Conservation (phyloP, 257 asterid species). For the Coffea canephora region DNA sequence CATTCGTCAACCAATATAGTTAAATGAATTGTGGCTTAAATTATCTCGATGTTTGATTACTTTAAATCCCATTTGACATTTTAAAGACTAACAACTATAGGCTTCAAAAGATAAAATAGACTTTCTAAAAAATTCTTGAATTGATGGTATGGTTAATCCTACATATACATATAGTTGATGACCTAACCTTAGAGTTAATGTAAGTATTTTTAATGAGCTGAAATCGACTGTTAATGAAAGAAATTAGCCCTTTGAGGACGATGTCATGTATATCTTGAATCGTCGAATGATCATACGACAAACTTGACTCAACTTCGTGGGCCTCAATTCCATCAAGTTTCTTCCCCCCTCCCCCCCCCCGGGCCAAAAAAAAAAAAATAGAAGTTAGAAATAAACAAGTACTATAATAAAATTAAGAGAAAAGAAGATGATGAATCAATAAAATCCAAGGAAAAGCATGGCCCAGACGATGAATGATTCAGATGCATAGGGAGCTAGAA, state of each 20-base stretch:
- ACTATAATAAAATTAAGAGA: not conserved
- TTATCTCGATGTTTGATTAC: not conserved
- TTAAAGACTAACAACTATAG: not conserved
- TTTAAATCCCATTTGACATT: not conserved
- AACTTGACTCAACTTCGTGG: not conserved
- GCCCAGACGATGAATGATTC: conserved; percentile 44
- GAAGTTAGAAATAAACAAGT: too few species aligned
- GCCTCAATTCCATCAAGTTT: not conserved
- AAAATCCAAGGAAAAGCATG: conserved; percentile 25
- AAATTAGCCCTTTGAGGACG: not conserved
- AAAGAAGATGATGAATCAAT: not conserved
- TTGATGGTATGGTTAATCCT: not conserved
- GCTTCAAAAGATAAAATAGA: not conserved
- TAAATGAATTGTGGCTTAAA: not conserved
- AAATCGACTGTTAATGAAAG: not conserved
- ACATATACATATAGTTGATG: not conserved
- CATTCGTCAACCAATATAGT: too few species aligned
- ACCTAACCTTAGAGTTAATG: not conserved
- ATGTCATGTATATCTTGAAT: conserved; percentile 3
- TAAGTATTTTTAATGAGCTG: not conserved
- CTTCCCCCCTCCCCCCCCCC: too few species aligned
- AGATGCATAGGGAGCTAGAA: conserved; percentile 37
- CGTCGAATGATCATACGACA: not conserved
- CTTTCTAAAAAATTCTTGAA: not conserved
- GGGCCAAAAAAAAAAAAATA: not conserved